Percentiles rank a stretch among this genome's conserved stretches.
Conservation (phyloP, 495 filamentous ascomycete species). For the Podospora conica region DNA sequence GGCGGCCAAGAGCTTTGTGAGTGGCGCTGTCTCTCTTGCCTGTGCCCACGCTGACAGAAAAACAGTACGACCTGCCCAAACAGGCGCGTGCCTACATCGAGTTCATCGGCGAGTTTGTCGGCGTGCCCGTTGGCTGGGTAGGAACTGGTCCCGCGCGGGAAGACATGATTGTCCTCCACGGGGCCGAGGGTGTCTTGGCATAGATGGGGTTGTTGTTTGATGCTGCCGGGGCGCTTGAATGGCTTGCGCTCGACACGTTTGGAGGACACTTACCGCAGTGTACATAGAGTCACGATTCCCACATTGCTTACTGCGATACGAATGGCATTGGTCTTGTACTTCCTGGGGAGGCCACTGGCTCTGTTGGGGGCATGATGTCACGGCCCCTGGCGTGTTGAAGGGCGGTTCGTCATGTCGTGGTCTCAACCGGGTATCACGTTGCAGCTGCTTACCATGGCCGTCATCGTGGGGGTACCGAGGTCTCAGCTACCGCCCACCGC, state of each 20-base stretch:
- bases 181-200: background rate
- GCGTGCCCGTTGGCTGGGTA: slow-evolving; percentile 67
- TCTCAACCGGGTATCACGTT: background rate
- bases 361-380: no score
- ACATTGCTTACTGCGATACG: background rate
- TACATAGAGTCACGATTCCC: background rate
- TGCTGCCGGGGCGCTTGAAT: background rate
- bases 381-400: background rate
- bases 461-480: background rate
- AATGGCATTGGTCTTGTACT: background rate
- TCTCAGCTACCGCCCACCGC: background rate
- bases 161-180: slow-evolving; percentile 28
- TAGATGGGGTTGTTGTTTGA: background rate
- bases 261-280: background rate
- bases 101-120: slow-evolving; percentile 65
- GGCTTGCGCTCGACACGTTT: background rate
- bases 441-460: background rate
- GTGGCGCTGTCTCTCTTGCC: background rate
- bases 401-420: background rate
- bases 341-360: no score
- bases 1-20: slow-evolving; percentile 25
- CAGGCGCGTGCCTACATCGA: slow-evolving; percentile 69
- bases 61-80: slow-evolving; percentile 64
- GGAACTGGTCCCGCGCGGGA: slow-evolving; percentile 73
- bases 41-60: slow-evolving; percentile 7